A percentile compares a stretch with the other conserved stretches of the same genome.
Conservation (phyloP, 2,329 filamentous ascomycete species). For the Pyrenochaeta sp. region DNA sequence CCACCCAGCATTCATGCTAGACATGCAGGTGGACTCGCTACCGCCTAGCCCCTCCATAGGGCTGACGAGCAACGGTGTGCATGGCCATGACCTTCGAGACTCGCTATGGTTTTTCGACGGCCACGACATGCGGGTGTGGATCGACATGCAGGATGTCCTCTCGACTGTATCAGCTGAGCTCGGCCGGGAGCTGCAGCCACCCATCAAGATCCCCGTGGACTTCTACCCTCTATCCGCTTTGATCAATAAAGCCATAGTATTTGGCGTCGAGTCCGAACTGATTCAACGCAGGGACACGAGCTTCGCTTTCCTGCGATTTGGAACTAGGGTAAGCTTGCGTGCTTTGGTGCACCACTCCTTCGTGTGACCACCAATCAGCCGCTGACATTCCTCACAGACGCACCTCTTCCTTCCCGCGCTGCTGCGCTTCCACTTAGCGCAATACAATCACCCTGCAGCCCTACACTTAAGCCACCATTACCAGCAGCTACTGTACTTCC, state of each 20-base stretch:
- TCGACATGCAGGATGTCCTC: conserved; percentile 84
- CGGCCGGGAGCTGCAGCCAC: conserved; percentile 73
- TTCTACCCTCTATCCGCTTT: conserved; percentile 93
- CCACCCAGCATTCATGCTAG: conserved; percentile 64
- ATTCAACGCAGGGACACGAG: conserved; percentile 91
- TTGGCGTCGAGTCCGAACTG: conserved; percentile 90
- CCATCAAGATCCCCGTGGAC: conserved; percentile 83
- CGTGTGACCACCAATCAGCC: conserved; percentile 2
- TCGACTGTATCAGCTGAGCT: conserved; percentile 71
- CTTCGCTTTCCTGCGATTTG: conserved; percentile 89
- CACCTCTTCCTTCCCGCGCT: conserved; percentile 92
- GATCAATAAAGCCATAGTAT: conserved; percentile 85
- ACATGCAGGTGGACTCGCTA: conserved; percentile 56
- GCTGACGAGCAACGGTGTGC: conserved; percentile 53
- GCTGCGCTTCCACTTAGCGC: conserved; percentile 77
- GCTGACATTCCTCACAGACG: conserved; percentile 64
- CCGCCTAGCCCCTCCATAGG: conserved; percentile 59
- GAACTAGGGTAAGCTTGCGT: conserved; percentile 73
- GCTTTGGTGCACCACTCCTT: conserved; percentile 9
- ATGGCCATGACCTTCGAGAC: conserved; percentile 72
- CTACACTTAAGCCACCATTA: conserved; percentile 85
- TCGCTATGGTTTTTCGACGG: conserved; percentile 97
- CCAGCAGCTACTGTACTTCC: conserved; percentile 86
- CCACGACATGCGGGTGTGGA: conserved; percentile 84
- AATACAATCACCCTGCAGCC: conserved; percentile 80